Base-by-base conservation (phyloP, 192 early-diverging fungal genomes). In the Kickxella alabastrina region DNA sequence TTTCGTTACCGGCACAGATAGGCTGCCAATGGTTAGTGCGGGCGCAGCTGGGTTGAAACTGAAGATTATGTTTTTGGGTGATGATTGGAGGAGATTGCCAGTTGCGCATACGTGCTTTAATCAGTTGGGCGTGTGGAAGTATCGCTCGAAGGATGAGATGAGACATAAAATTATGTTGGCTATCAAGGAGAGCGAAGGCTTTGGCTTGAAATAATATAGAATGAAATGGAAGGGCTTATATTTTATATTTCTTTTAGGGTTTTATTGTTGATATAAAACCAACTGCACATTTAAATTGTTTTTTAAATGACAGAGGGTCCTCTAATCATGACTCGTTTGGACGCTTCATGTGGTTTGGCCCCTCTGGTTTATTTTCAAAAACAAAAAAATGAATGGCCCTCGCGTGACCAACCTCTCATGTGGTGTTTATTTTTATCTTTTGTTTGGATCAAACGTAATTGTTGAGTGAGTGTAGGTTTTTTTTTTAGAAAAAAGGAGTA, bases 21-120 rank as follows among this genome's bases (percentile, higher is more conserved):
- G 93, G 21, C 83, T 95, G 49, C 93, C 92, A 6, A 85, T 85
- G 4, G 90, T 89, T 7, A 69, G 82, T 14, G 78, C 83, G 5
- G 79, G 83, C 38, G 52, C 41, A 13, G n/a, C n/a, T n/a, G 38
- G 18, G 25, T 37, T 95, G 52, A 48, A 57, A 2, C 69, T 88
- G 42, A 82, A 89, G 55, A 86, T 96, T 31, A 79, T 84, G 2
- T 80, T 89, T 52, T 78, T 86, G 31, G 83, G 87, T 28, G 70
- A 66, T 26, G 82, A 84, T 24, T 59, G 60, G 34, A 59, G 59
- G 45, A 80, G 92, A 15, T 74, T 93, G 29, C 95, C 95, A 1
- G 82, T 87, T 28, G 91, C 95, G 6, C 95, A 93, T 59, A 97
- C 95, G 0, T 97, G 94, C 64, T 95, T 91, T 55, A 95, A 97